Percentiles rank a stretch among this genome's conserved stretches.
Evolutionary conservation across 768 basidiomycete species (phyloP).

Genomic region (Pleurotus platypus): DNA sequence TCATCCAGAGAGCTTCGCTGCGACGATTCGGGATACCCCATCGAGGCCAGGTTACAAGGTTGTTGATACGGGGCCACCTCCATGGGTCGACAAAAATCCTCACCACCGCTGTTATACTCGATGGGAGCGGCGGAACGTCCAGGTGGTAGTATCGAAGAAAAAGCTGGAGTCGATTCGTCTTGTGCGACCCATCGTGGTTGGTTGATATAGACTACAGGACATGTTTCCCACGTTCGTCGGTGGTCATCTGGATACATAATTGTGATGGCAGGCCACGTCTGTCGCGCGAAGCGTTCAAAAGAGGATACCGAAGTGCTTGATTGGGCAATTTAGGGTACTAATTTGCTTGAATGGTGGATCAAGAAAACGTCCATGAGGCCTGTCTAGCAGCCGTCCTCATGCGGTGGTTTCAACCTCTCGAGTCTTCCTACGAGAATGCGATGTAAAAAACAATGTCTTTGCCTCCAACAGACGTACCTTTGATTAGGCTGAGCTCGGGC

Average conservation of each 20-base stretch:
- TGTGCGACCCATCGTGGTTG: not conserved
- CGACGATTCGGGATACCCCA: constrained; percentile 10
- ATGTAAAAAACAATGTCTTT: no score
- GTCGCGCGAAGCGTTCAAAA: not conserved
- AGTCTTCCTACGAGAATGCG: not conserved
- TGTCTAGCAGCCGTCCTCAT: not conserved
- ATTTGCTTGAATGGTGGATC: not conserved
- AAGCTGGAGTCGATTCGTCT: not conserved
- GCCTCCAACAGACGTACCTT: no score
- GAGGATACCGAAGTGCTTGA: not conserved
- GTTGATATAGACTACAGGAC: not conserved
- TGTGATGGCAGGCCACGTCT: not conserved
- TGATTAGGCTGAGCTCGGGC: no score
- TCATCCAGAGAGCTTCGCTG: constrained; percentile 9
- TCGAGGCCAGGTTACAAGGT: not conserved
- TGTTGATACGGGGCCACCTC: not conserved
- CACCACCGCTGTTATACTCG: not conserved
- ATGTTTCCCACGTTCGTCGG: not conserved
- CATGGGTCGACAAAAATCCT: not conserved
- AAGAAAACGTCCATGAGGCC: not conserved
- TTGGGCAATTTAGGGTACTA: not conserved
- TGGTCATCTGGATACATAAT: not conserved
- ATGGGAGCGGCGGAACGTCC: not conserved
- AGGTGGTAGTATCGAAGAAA: not conserved
- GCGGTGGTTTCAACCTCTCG: not conserved